Percentiles rank a stretch among this genome's conserved stretches.
Evolutionary conservation across 2,329 filamentous ascomycete species (phyloP).

Genomic region (Sclerotinia glacialis): DNA sequence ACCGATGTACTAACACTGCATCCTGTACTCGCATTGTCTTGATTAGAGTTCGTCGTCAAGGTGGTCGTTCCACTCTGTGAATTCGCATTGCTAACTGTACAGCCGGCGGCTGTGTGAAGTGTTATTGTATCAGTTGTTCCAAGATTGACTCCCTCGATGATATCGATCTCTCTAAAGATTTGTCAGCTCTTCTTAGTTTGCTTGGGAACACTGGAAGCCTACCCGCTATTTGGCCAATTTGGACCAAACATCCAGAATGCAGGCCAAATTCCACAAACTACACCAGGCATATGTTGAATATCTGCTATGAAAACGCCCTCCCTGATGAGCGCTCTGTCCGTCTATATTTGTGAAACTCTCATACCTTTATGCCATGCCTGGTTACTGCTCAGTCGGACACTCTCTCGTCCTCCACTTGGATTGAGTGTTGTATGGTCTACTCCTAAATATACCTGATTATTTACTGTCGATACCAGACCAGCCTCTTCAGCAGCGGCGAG

Average conservation of each 20-base stretch:
- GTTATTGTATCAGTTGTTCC: conserved; percentile 45
- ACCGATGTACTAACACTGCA: conserved; percentile 36
- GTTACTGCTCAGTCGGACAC: conserved; percentile 65
- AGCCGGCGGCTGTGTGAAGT: conserved; percentile 47
- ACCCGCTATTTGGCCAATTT: conserved; percentile 34
- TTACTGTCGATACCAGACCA: conserved; percentile 56
- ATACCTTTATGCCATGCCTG: conserved; percentile 58
- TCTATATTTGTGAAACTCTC: background rate
- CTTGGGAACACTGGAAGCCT: background rate
- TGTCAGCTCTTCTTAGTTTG: background rate
- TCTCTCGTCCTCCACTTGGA: conserved; percentile 52
- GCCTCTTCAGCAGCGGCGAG: conserved; percentile 50
- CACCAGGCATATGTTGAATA: conserved; percentile 63
- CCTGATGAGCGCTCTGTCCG: background rate
- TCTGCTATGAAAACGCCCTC: conserved; percentile 63
- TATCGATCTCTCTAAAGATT: conserved; percentile 36
- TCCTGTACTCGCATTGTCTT: conserved; percentile 45
- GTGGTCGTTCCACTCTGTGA: conserved; percentile 43
- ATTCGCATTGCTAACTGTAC: conserved; percentile 43
- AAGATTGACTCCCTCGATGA: conserved; percentile 49
- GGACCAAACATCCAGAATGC: conserved; percentile 39
- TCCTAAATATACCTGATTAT: conserved; percentile 62
- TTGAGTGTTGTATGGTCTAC: conserved; percentile 61
- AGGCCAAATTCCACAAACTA: conserved; percentile 44
- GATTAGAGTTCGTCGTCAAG: conserved; percentile 41